Conservation (phyloP, 2,329 filamentous ascomycete species). For the Hypoxylon sp. region DNA sequence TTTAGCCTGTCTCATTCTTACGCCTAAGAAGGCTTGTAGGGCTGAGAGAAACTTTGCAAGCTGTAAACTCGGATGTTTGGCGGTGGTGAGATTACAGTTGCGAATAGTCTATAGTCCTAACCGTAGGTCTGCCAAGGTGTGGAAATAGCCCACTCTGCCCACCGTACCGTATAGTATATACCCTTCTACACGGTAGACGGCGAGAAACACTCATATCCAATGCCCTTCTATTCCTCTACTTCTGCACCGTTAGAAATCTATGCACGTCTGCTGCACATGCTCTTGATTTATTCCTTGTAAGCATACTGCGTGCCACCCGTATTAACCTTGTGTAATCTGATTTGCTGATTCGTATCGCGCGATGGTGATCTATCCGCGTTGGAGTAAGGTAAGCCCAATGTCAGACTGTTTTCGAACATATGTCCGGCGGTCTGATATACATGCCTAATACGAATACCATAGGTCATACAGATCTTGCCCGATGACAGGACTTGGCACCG, state of each 20-base stretch:
- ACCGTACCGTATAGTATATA: neutral
- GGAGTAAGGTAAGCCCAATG: constrained; percentile 32
- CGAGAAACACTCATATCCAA: neutral
- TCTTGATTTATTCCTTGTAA: constrained; percentile 32
- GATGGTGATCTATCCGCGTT: constrained; percentile 36
- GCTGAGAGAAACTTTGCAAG: constrained; percentile 35
- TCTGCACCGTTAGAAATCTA: constrained; percentile 19
- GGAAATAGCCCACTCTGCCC: neutral
- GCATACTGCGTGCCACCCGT: constrained; percentile 27
- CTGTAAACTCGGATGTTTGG: constrained; percentile 17
- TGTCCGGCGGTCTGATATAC: constrained; percentile 24
- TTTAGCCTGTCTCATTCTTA: constrained; percentile 36
- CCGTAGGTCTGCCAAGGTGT: constrained; percentile 14
- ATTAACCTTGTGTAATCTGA: constrained; percentile 29
- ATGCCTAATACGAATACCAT: constrained; percentile 19
- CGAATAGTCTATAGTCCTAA: neutral
- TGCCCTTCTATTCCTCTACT: neutral
- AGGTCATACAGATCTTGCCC: constrained; percentile 16
- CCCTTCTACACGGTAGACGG: neutral
- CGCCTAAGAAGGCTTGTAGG: constrained; percentile 40
- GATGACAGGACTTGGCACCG: constrained; percentile 22
- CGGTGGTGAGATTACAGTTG: constrained; percentile 16
- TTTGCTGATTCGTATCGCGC: constrained; percentile 40
- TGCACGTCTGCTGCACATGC: constrained; percentile 31
- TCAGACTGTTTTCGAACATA: constrained; percentile 25